Evolutionary conservation across 2,329 filamentous ascomycete genomes (phyloP), one percentile per base, ranked within the genome.

Genomic region (Ophiostoma ulmi): DNA sequence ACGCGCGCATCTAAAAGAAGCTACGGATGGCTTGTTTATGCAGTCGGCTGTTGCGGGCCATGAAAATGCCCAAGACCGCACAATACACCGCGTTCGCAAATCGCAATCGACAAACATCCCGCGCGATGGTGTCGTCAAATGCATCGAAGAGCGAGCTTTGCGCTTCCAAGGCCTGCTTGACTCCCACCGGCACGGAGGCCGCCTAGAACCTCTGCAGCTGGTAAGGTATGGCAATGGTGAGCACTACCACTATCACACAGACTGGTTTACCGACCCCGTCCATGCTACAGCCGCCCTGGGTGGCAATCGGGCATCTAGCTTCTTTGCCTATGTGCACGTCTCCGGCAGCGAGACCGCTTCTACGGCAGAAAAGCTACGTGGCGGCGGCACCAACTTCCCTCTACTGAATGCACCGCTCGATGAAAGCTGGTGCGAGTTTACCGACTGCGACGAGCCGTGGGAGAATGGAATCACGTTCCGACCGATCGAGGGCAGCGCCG

Each of bases 361-460:
- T n/a, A 11, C 44, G 13, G 38, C 58, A 5, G 39, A 35, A 14
- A 69, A 35, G 35, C 70, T 74, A 1, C 80, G 78, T 0, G 82
- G 83, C 61, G 83, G 83, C 2, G 83, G 83, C 4, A 85, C 83
- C 7, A 84, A 84, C 73, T 85, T 85, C 72, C 82, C 83, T 0
- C 75, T 81, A 69, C 75, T 84, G 20, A 75, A 78, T 20, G 78
- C 80, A 6, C 82, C 81, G 14, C 2, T 39, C 14, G 13, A 22
- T 5, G 48, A 52, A 26, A 76, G 79, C 13, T 84, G 82, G 83
- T 84, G 83, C 72, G 72, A 72, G 10, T 81, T 81, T 69, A 72
- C 85, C 41, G 82, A 85, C 73, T 85, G 83, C 74, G 83, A 85
- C 69, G 81, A 81, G 73, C 78, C 80, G 52, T 82, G 80, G 76